Evolutionary conservation across 345 rosid genomes (phyloP), one percentile per base, ranked within the genome.

Genomic region (Diplotaxis tenuifolia): DNA sequence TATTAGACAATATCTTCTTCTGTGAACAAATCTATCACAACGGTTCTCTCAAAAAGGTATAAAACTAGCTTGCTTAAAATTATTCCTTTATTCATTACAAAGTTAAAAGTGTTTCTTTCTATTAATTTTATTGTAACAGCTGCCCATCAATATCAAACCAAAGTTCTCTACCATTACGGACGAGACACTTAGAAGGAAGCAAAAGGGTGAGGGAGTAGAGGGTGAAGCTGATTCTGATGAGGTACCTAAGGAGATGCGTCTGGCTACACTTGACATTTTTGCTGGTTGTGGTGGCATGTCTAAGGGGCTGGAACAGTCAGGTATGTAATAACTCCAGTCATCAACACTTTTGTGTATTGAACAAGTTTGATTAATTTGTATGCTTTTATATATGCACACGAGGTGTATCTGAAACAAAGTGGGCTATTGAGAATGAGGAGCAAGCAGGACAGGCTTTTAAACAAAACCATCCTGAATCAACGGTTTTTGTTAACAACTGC

Each of bases 351-450:
- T 14, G 23, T 55, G 8, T 32, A 65, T 14, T 23, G 45, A 65
- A 50, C 14, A 45, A 45, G 7, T 45, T 45, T n/a, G 65, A 71
- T 36, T 56, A 18, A 56, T 49, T 57, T 68, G 21, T 86, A 86
- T 32, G 96, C 93, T 20, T 91, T n/a, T n/a, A n/a, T n/a, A n/a
- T 91, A 50, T 50, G 22, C 21, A 50, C 22, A 50, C 50, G 73
- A 93, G 98, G 97, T 75, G 86, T 79, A 19, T 82, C 91, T 56
- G 65, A 18, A 45, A 87, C 98, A 28, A 93, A 82, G 27, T 84
- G 98, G 98, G 94, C 98, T 1, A 91, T 93, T 20, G 97, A 93
- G 82, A 91, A 86, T 79, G 98, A 93, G 55, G 96, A 88, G 63
- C 93, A 92, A 77, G 98, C 97, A 61, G 97, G 88, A 31, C 86